Evolutionary conservation across 129 eudicot genomes (phyloP), one percentile per base, ranked within the genome.

Genomic region (Lactuca saligna): DNA sequence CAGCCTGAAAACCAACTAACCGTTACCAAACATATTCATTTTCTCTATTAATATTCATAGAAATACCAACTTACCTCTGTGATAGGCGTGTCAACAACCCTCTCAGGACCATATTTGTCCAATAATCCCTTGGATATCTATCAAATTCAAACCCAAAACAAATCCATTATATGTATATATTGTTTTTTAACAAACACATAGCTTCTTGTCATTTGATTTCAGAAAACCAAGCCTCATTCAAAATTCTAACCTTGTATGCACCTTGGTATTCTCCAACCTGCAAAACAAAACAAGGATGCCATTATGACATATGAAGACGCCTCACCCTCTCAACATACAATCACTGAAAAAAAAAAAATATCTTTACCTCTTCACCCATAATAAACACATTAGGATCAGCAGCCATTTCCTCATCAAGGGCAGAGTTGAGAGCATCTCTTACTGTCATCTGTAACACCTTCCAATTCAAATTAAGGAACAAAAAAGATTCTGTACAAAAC

Each of bases 181-280:
- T n/a, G n/a, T n/a, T n/a, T 0, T 25, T 25, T 25, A 25, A 25
- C 29, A 25, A 25, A 0, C 29, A 25, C 29, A 25, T 25, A 25
- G 38, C 6, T 7, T 20, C 0, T 20, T 20, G 20, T 20, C 20
- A 20, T 20, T n/a, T 20, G 17, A 25, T 0, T 32, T 15, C 32
- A 59, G 55, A 31, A 15, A 42, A 34, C 31, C 54, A 25, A 25
- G 29, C 29, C 29, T 25, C 29, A 25, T 0, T 53, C 61, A 38
- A 49, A 66, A 41, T 31, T 59, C 80, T 75, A 71, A 89, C 92
- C 96, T 89, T 89, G 81, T 89, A 86, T 54, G 97, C 97, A 65
- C 97, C 97, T 70, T 89, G 94, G 66, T 89, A 89, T 76, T 89
- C 94, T 62, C 94, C 97, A 53, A 89, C 97, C 96, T 89, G 80